These are phyloP conservation scores for Mortierella sp. DNA, from an alignment of 371 early-diverging fungal genomes.

Conservation along the genomic window DNA sequence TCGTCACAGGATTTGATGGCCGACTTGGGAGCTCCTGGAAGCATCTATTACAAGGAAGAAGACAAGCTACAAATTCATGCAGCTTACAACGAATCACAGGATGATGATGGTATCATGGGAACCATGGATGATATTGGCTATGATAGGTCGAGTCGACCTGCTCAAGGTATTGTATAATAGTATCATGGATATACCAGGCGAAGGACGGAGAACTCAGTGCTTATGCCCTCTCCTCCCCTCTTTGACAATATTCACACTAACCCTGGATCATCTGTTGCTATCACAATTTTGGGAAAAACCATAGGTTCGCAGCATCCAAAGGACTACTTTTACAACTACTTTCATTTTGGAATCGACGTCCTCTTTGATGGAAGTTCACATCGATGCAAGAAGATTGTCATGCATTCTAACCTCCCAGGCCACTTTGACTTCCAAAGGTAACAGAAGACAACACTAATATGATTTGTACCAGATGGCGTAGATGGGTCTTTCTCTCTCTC, in stretches of 20 bases:
- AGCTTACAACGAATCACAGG: slow-evolving; percentile 26
- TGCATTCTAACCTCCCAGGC: slow-evolving; percentile 81
- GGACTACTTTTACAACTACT: slow-evolving; percentile 79
- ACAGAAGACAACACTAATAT: too few relatives aligned
- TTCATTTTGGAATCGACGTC: slow-evolving; percentile 78
- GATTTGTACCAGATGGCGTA: too few relatives aligned
- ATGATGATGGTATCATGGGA: slow-evolving; percentile 33
- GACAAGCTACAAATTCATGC: slow-evolving; percentile 82
- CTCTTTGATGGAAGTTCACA: slow-evolving; percentile 77
- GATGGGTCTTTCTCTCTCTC: too few relatives aligned
- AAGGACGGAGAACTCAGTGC: neutral
- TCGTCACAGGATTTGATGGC: slow-evolving; percentile 77
- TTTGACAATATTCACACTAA: too few relatives aligned
- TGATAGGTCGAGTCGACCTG: slow-evolving; percentile 22
- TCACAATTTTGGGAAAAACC: too few relatives aligned
- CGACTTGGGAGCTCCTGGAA: slow-evolving; percentile 73
- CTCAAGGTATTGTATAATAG: slow-evolving; percentile 41
- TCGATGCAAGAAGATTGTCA: slow-evolving; percentile 75
- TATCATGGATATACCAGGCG: neutral
- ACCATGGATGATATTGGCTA: slow-evolving; percentile 50
- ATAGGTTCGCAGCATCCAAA: slow-evolving; percentile 57
- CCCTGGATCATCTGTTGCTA: too few relatives aligned
- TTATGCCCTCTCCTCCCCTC: too few relatives aligned
- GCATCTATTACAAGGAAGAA: slow-evolving; percentile 74
- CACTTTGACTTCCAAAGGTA: slow-evolving; percentile 79